A percentile compares a stretch with the other conserved stretches of the same genome.
phyloP scores from a whole-genome alignment of 805 yeast genomes.

The Yarrowia bubula region DNA sequence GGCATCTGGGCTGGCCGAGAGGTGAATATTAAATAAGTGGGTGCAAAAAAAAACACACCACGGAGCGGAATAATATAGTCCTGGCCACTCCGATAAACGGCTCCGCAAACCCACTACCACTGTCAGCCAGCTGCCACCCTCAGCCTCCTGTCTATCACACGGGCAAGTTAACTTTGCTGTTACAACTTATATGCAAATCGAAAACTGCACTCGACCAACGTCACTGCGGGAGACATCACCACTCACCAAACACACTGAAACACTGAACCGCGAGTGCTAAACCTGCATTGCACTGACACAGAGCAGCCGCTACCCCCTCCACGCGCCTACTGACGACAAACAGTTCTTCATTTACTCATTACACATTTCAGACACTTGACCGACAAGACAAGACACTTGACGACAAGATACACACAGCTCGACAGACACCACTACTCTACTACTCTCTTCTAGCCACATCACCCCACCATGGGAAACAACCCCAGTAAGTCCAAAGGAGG shows the following conservation, averaged over 20 bases:
- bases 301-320: not conserved
- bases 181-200: constrained; percentile 20
- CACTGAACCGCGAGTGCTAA: not conserved
- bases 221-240: constrained; percentile 9
- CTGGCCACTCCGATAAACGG: too few relatives aligned
- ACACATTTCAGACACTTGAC: too few relatives aligned
- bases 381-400: too few relatives aligned
- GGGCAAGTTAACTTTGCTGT: constrained; percentile 21
- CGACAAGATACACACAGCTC: too few relatives aligned
- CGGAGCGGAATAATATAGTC: too few relatives aligned
- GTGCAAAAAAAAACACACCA: too few relatives aligned
- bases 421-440: not conserved
- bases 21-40: not conserved
- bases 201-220: constrained; percentile 24
- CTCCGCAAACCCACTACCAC: too few relatives aligned
- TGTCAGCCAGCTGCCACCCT: not conserved
- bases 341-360: too few relatives aligned
- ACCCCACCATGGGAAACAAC: constrained; percentile 41
- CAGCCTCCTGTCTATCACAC: constrained; percentile 21
- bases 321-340: not conserved
- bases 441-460: not conserved
- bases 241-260: not conserved
- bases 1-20: constrained; percentile 1
- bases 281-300: not conserved
- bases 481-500: constrained; percentile 38